Evolutionary conservation across 169 alveolate genomes (phyloP).

Genomic region (Plasmodium falciparum): DNA sequence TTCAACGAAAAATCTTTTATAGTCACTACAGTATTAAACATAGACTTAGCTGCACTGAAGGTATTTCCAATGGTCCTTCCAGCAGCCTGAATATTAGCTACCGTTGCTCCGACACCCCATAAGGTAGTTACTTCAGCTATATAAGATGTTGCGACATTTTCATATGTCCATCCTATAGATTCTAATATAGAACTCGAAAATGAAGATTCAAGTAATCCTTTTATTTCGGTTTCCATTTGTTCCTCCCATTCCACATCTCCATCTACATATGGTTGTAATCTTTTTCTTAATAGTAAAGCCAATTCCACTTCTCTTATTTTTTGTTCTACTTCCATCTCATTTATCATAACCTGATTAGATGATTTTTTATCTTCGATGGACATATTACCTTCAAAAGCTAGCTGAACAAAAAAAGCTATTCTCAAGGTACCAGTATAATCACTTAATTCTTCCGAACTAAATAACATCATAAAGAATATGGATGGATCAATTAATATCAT

Average conservation of each 20-base stretch:
- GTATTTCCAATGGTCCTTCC: constrained; percentile 76
- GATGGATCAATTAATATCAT: constrained; percentile 79
- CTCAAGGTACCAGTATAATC: constrained; percentile 83
- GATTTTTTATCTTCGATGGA: constrained; percentile 51
- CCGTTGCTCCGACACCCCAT: constrained; percentile 85
- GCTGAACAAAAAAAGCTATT: constrained; percentile 67
- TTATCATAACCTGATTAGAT: not conserved
- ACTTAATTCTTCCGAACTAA: constrained; percentile 81
- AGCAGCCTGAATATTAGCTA: constrained; percentile 80
- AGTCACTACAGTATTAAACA: constrained; percentile 48
- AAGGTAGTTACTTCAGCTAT: constrained; percentile 84
- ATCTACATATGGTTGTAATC: constrained; percentile 73
- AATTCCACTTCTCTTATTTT: constrained; percentile 78
- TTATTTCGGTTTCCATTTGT: constrained; percentile 60
- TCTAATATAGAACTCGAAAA: constrained; percentile 81
- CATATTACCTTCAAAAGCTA: constrained; percentile 11
- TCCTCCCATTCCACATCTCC: constrained; percentile 50
- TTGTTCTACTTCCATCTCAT: constrained; percentile 80
- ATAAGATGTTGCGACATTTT: constrained; percentile 79
- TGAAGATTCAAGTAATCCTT: constrained; percentile 52
- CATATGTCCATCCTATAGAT: constrained; percentile 87
- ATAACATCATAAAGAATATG: constrained; percentile 81
- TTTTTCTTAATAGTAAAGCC: constrained; percentile 77
- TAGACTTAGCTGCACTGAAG: constrained; percentile 14
- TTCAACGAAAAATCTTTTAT: constrained; percentile 13